A percentile compares a stretch with the other conserved stretches of the same genome.
Conservation (phyloP, 345 rosid species). For the Toxicodendron radicans region DNA sequence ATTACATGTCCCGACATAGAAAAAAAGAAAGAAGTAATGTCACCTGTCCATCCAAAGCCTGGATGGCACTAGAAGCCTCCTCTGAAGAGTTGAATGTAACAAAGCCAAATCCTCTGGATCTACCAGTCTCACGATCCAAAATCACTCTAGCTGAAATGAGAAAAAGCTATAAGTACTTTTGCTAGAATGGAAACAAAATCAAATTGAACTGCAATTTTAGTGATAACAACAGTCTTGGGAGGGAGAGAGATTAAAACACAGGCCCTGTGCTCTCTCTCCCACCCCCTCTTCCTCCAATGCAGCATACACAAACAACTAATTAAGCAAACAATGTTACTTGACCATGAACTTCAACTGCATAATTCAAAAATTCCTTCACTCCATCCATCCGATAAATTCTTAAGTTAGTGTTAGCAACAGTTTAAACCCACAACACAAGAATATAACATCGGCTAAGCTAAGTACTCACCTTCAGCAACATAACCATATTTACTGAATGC, state of each 20-base stretch:
- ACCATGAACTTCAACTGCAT: not conserved
- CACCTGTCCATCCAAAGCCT: slow-evolving; percentile 97
- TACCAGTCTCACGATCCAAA: slow-evolving; percentile 85
- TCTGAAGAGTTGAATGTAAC: slow-evolving; percentile 62
- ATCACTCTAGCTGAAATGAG: slow-evolving; percentile 71
- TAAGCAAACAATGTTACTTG: not conserved
- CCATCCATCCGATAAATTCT: not conserved
- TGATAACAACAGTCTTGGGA: not conserved
- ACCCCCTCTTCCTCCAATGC: not conserved
- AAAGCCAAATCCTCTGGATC: slow-evolving; percentile 95
- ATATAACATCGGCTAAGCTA: not conserved
- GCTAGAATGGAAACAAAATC: not conserved
- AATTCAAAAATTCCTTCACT: not conserved
- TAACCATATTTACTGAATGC: slow-evolving; percentile 81
- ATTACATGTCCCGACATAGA: not conserved
- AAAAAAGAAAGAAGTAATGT: not conserved
- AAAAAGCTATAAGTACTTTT: slow-evolving; percentile 10
- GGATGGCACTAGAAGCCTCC: slow-evolving; percentile 88
- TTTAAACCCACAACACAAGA: slow-evolving; percentile 2
- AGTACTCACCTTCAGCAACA: slow-evolving; percentile 62
- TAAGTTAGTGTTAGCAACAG: not conserved
- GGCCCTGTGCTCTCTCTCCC: not conserved
- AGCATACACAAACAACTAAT: not conserved
- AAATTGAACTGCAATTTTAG: not conserved
- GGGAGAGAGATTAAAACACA: not conserved